Percentiles rank a stretch among this genome's conserved stretches.
These are phyloP conservation scores for Spinacia oleracea DNA, from an alignment of 179 eudicot species.

Conservation along the genomic window DNA sequence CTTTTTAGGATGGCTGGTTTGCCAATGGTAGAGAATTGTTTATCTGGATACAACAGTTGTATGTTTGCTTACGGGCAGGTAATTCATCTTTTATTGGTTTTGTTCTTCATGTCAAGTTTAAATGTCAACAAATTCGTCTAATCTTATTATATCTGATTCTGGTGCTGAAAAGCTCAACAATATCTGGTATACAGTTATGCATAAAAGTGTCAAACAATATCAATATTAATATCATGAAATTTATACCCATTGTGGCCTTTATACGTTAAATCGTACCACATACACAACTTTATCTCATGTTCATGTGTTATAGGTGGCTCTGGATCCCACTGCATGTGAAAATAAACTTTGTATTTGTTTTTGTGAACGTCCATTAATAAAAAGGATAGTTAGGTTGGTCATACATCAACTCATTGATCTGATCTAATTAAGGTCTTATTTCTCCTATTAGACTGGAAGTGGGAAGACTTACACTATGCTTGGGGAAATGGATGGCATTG, in stretches of 20 bases:
- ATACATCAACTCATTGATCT: background rate
- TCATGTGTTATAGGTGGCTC: background rate
- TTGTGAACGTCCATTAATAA: background rate
- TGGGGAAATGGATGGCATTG: slow-evolving; percentile 83
- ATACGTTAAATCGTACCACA: background rate
- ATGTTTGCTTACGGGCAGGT: slow-evolving; percentile 99
- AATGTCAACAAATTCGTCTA: background rate
- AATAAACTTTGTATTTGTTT: background rate
- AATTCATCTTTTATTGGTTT: background rate
- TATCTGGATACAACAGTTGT: slow-evolving; percentile 97
- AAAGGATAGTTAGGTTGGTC: background rate
- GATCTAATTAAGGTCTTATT: background rate
- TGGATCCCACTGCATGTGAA: background rate
- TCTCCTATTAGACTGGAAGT: slow-evolving; percentile 79
- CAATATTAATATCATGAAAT: background rate
- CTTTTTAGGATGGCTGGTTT: slow-evolving; percentile 93
- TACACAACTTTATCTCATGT: background rate
- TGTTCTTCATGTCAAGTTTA: background rate
- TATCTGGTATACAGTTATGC: background rate
- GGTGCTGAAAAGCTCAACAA: background rate
- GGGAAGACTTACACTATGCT: slow-evolving; percentile 98
- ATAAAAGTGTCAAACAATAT: background rate
- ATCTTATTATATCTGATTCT: background rate
- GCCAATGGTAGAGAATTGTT: slow-evolving; percentile 98
- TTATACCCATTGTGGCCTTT: background rate